Evolutionary conservation across 208 protist species (phyloP).

Genomic region (Trichomonas gallinae): DNA sequence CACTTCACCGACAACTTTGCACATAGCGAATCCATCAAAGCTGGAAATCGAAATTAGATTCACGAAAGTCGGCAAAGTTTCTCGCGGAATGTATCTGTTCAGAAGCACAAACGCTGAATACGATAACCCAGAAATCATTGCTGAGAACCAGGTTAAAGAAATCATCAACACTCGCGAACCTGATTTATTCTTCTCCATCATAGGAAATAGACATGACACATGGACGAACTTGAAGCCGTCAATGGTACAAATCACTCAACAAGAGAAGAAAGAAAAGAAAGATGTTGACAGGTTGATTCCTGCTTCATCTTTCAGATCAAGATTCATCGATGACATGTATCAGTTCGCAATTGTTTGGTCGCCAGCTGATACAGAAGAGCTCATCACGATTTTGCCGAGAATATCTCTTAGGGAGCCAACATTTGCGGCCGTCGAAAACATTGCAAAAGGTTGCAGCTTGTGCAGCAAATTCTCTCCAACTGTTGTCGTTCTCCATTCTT

Average conservation of each 20-base stretch:
- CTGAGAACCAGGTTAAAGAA: neutral
- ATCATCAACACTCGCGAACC: neutral
- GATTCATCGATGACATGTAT: neutral
- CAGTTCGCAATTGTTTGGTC: neutral
- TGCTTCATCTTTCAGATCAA: neutral
- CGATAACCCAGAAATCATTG: neutral
- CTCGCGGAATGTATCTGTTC: too few relatives aligned
- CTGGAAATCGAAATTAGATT: neutral
- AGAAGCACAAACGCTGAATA: neutral
- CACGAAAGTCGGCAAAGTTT: neutral
- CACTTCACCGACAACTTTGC: neutral
- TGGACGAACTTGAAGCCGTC: neutral
- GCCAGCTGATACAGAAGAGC: neutral
- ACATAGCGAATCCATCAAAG: neutral
- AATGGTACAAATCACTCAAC: neutral
- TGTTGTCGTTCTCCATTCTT: neutral
- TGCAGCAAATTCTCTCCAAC: neutral
- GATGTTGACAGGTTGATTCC: neutral
- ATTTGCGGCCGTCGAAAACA: neutral
- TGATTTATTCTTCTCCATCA: neutral
- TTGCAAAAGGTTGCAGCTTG: neutral
- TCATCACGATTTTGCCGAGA: neutral
- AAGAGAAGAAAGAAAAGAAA: neutral
- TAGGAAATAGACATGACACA: neutral
- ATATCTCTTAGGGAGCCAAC: neutral